A percentile compares a stretch with the other conserved stretches of the same genome.
phyloP scores from a whole-genome alignment of 768 basidiomycete genomes.

The Gymnopilus dilepis region DNA sequence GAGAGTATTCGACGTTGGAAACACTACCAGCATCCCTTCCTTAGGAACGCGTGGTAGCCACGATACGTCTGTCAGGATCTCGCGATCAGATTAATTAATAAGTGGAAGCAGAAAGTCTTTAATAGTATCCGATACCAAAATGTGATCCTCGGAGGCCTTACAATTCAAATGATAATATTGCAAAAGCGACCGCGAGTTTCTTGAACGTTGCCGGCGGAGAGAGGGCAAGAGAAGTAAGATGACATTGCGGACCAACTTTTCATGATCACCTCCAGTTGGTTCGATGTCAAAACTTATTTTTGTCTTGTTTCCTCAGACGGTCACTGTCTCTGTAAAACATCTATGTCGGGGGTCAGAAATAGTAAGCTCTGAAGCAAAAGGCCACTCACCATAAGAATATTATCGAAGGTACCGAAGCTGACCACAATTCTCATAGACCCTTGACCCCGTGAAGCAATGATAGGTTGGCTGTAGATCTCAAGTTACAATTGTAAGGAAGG shows the following conservation, averaged over 20 bases:
- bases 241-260: background rate
- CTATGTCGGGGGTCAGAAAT: background rate
- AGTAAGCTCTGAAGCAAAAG: background rate
- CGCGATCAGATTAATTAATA: slow-evolving; percentile 25
- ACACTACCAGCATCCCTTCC: slow-evolving; percentile 25
- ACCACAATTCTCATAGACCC: background rate
- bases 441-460: background rate
- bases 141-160: slow-evolving; percentile 35
- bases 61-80: slow-evolving; percentile 32
- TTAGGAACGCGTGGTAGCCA: slow-evolving; percentile 32
- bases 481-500: background rate
- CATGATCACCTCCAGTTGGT: background rate
- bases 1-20: slow-evolving; percentile 28
- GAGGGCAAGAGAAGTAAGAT: background rate
- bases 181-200: background rate
- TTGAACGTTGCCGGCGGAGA: background rate
- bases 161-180: background rate
- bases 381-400: background rate
- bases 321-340: background rate
- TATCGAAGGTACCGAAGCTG: background rate
- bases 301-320: background rate
- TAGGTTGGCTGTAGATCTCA: background rate
- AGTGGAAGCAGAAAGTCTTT: slow-evolving; percentile 14
- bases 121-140: slow-evolving; percentile 16
- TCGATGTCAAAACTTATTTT: background rate